These are phyloP conservation scores for Colletotrichum godetiae DNA, from an alignment of 2,329 filamentous ascomycete species.

Conservation along the genomic window DNA sequence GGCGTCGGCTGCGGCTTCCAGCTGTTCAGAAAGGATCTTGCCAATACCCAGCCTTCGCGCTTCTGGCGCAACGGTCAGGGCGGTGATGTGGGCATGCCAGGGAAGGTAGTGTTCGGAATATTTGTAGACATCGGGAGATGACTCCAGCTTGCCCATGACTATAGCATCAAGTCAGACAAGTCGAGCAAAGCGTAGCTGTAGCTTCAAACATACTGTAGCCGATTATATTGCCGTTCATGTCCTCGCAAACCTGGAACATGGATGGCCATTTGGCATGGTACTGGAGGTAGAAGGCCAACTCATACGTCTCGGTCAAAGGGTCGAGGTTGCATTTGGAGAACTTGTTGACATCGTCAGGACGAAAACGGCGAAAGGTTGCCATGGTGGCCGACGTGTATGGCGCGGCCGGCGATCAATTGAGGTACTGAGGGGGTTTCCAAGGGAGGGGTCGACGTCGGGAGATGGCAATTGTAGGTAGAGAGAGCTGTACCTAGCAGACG, in stretches of 20 bases:
- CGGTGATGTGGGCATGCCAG: slow-evolving; percentile 99
- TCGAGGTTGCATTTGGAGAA: slow-evolving; percentile 97
- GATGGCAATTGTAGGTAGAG: not conserved
- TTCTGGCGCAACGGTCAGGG: slow-evolving; percentile 89
- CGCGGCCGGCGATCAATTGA: not conserved
- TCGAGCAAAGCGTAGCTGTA: slow-evolving; percentile 21
- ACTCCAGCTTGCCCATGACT: slow-evolving; percentile 98
- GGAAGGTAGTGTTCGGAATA: slow-evolving; percentile 92
- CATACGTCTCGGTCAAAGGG: slow-evolving; percentile 97
- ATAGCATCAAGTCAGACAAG: slow-evolving; percentile 41
- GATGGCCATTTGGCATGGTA: slow-evolving; percentile 97
- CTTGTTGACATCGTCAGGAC: slow-evolving; percentile 84
- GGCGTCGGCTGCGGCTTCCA: slow-evolving; percentile 85
- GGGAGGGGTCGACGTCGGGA: not conserved
- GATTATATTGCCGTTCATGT: slow-evolving; percentile 86
- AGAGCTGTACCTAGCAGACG: not conserved
- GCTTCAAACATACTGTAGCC: slow-evolving; percentile 80
- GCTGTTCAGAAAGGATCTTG: slow-evolving; percentile 80
- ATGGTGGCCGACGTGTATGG: slow-evolving; percentile 56
- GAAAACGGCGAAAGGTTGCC: slow-evolving; percentile 89
- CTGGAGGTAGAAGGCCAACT: slow-evolving; percentile 93
- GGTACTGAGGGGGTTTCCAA: not conserved
- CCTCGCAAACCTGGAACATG: slow-evolving; percentile 92
- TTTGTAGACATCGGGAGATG: slow-evolving; percentile 79
- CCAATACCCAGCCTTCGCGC: slow-evolving; percentile 90